Percentiles rank a stretch among this genome's conserved stretches.
Conservation (phyloP, 169 alveolate genomes). For the Eimeria mitis region DNA sequence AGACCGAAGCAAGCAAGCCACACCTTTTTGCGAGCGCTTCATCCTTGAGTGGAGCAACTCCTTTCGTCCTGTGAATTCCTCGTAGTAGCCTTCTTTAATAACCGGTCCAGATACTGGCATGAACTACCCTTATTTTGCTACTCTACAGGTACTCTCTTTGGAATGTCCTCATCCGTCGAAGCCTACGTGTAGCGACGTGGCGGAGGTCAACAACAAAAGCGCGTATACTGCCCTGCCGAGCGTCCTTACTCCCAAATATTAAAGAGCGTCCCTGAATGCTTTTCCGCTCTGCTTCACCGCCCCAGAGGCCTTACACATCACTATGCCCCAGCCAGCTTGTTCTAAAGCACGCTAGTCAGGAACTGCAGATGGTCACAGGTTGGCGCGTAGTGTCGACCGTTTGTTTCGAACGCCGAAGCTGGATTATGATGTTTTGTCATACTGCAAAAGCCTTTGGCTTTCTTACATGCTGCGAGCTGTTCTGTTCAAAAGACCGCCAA, state of each 20-base stretch:
- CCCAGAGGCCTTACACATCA: neutral
- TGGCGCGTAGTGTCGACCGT: neutral
- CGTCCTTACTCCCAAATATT: neutral
- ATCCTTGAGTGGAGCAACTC: neutral
- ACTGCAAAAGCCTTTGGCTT: neutral
- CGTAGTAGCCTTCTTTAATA: neutral
- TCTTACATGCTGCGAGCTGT: neutral
- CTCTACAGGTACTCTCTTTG: neutral
- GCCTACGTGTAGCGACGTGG: neutral
- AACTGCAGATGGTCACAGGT: neutral
- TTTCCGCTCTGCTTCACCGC: neutral
- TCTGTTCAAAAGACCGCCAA: neutral
- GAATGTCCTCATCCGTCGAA: neutral
- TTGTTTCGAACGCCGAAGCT: neutral
- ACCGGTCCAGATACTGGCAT: neutral
- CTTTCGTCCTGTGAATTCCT: neutral
- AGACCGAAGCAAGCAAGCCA: no score
- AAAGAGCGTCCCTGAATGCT: neutral
- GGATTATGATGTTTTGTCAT: neutral
- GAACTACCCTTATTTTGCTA: neutral
- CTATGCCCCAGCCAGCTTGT: neutral
- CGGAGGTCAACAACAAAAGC: neutral
- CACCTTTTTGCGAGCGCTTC: neutral
- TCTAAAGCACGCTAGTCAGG: neutral
- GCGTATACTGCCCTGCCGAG: neutral